These are phyloP conservation scores for Paramecium biaurelia DNA, from an alignment of 73 alveolate species.

Conservation along the genomic window DNA sequence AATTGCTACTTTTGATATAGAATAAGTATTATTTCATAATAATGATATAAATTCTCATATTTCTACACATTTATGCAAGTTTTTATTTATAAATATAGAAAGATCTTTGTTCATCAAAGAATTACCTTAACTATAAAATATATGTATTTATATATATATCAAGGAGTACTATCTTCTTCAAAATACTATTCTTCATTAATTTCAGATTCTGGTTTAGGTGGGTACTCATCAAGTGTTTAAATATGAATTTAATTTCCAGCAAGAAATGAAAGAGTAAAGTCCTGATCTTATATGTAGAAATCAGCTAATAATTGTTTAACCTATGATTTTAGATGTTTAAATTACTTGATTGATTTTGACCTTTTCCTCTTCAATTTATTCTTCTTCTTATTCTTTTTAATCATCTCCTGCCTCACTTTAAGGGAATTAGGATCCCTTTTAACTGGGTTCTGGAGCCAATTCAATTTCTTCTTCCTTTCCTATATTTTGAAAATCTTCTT, in stretches of 20 bases:
- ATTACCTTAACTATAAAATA: not conserved
- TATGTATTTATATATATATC: not conserved
- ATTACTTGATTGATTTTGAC: slow-evolving; percentile 32
- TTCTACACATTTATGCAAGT: too few species aligned
- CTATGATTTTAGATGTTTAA: not conserved
- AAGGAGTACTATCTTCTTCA: slow-evolving; percentile 45
- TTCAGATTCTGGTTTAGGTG: slow-evolving; percentile 60
- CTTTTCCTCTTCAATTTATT: slow-evolving; percentile 46
- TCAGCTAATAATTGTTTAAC: slow-evolving; percentile 54
- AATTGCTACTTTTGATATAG: too few species aligned
- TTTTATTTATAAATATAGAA: not conserved
- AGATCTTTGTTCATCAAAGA: not conserved
- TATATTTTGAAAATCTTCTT: slow-evolving; percentile 11
- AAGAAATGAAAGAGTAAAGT: slow-evolving; percentile 30
- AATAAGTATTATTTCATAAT: too few species aligned
- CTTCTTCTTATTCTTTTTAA: not conserved
- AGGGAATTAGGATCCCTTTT: not conserved
- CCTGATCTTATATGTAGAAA: slow-evolving; percentile 53
- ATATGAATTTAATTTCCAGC: slow-evolving; percentile 52
- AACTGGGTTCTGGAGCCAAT: slow-evolving; percentile 15
- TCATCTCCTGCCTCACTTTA: slow-evolving; percentile 36
- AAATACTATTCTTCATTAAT: slow-evolving; percentile 55
- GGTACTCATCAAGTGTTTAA: slow-evolving; percentile 28
- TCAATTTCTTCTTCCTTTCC: not conserved
- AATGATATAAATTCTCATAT: too few species aligned